phyloP scores from a whole-genome alignment of 768 basidiomycete genomes.

The Amanita thiersii region DNA sequence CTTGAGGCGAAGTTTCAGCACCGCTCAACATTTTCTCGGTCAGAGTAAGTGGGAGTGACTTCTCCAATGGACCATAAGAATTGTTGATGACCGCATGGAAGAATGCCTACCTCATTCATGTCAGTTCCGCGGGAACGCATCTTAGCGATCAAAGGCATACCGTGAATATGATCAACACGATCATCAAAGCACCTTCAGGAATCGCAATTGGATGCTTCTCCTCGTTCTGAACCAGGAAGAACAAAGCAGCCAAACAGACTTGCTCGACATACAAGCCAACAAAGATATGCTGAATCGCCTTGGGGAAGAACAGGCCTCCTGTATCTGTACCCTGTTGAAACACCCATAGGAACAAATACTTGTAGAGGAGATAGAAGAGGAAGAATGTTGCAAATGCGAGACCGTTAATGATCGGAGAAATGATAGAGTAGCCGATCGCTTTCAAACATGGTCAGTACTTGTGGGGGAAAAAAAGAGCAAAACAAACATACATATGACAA shows the following conservation, averaged over 20 bases:
- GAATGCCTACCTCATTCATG: slow-evolving; percentile 39
- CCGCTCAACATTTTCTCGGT: slow-evolving; percentile 63
- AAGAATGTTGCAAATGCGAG: slow-evolving; percentile 79
- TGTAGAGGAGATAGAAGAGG: slow-evolving; percentile 76
- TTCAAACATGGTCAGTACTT: slow-evolving; percentile 2
- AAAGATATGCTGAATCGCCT: slow-evolving; percentile 88
- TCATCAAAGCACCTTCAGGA: slow-evolving; percentile 74
- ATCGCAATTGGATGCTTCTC: slow-evolving; percentile 47
- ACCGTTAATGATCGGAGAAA: slow-evolving; percentile 91
- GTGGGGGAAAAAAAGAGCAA: not conserved
- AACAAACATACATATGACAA: slow-evolving; percentile 59
- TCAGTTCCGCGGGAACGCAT: not conserved
- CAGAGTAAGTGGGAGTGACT: slow-evolving; percentile 70
- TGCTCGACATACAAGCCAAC: slow-evolving; percentile 92
- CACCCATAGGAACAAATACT: slow-evolving; percentile 80
- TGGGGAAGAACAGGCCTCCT: slow-evolving; percentile 93
- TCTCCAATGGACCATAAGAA: slow-evolving; percentile 74
- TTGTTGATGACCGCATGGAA: slow-evolving; percentile 68
- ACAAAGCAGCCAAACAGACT: slow-evolving; percentile 75
- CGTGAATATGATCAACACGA: slow-evolving; percentile 79
- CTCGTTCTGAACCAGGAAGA: slow-evolving; percentile 74
- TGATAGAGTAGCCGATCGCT: slow-evolving; percentile 79
- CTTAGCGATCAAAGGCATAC: slow-evolving; percentile 33
- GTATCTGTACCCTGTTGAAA: slow-evolving; percentile 74
- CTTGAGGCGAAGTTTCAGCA: slow-evolving; percentile 12